Conservation (phyloP, 495 filamentous ascomycete species). For the Podospora tetraspora region DNA sequence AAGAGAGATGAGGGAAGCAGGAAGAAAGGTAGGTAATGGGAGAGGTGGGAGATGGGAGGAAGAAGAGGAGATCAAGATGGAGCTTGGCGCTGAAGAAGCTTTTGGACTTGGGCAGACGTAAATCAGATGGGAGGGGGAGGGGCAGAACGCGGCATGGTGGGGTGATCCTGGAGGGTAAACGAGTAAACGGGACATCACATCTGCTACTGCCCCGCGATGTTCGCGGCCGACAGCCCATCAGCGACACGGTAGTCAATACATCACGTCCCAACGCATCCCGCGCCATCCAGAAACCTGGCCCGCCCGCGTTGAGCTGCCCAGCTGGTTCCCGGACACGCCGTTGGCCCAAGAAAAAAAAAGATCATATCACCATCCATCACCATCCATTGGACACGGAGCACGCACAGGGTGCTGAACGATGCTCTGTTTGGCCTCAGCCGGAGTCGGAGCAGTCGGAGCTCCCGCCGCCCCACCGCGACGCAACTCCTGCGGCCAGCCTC, state of each 20-base stretch:
- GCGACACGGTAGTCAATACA: background rate
- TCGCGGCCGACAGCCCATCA: background rate
- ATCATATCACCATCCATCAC: background rate
- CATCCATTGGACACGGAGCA: background rate
- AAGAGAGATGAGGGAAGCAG: constrained; percentile 1
- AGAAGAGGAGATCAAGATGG: constrained; percentile 7
- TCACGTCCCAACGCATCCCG: background rate
- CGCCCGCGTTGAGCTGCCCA: constrained; percentile 1
- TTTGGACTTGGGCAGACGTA: constrained; percentile 18
- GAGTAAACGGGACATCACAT: constrained; percentile 16
- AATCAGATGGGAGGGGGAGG: constrained; percentile 22
- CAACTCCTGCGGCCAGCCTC: background rate
- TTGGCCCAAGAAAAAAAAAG: constrained; percentile 9
- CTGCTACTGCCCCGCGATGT: constrained; percentile 22
- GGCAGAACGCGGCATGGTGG: constrained; percentile 27
- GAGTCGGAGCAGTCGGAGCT: background rate
- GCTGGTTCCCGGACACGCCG: constrained; percentile 10
- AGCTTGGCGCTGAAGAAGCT: constrained; percentile 20
- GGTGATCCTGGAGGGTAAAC: constrained; percentile 25
- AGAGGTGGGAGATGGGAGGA: background rate
- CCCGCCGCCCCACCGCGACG: background rate
- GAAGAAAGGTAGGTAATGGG: background rate
- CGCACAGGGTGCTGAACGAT: background rate
- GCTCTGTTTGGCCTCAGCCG: background rate
- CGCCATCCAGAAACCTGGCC: background rate